A percentile compares a stretch with the other conserved stretches of the same genome.
These are phyloP conservation scores for Dryas octopetala DNA, from an alignment of 306 rosid genomes.

Conservation along the genomic window DNA sequence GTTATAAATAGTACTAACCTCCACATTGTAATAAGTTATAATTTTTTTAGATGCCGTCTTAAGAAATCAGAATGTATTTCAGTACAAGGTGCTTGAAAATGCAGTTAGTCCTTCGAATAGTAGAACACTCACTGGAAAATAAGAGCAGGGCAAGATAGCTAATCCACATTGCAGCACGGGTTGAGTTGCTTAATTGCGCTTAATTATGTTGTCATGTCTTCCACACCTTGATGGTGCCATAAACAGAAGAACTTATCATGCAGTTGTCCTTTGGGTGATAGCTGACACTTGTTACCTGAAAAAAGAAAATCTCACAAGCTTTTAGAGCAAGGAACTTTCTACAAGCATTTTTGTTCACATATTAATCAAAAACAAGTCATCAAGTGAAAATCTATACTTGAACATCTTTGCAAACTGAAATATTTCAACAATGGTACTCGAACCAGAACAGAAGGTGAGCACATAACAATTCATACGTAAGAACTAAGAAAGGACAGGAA, in stretches of 20 bases:
- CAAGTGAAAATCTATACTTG: neutral
- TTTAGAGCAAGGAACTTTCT: neutral
- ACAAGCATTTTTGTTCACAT: too few species aligned
- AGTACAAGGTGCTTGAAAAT: neutral
- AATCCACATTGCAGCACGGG: neutral
- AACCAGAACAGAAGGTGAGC: too few species aligned
- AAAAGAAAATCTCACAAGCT: constrained; percentile 8
- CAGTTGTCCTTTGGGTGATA: constrained; percentile 79
- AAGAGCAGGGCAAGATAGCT: neutral
- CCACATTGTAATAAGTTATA: too few species aligned
- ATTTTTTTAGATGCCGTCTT: too few species aligned
- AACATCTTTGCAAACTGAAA: neutral
- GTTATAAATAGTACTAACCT: too few species aligned
- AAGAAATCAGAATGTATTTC: neutral
- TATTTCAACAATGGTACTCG: too few species aligned
- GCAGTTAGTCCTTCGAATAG: neutral
- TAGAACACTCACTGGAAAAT: neutral
- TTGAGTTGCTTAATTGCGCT: neutral
- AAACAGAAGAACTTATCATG: constrained; percentile 78
- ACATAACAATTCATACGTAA: too few species aligned
- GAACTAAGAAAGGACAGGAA: neutral
- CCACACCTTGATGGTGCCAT: constrained; percentile 76
- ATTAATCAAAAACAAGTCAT: neutral
- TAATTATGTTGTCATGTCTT: constrained; percentile 46
- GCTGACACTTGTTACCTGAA: constrained; percentile 91